Evolutionary conservation across 805 yeast genomes (phyloP), one percentile per base, ranked within the genome.

Genomic region (Kregervanrija fluxuum): DNA sequence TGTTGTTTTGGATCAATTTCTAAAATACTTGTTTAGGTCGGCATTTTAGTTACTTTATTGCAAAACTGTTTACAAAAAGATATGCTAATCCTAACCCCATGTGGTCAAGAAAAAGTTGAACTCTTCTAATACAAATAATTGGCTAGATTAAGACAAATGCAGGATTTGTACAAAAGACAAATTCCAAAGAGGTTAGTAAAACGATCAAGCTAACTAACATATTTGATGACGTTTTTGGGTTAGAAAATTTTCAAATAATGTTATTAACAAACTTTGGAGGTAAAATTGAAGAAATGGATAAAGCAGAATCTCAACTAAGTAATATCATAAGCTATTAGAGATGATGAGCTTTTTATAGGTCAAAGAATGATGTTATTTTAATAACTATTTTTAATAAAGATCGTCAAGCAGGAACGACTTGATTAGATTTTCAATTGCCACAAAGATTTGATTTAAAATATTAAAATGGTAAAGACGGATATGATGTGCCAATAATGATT

Each of bases 271-370:
- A 80, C 47, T 89, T 66, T 57, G 81, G 90, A 41, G 99, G 99
- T 1, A 79, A 79, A 11, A 49, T 80, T 0, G 71, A 69, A 28
- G 82, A 85, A 11, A 93, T 99, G 99, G 69, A 85, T 48, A 64
- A 63, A 15, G 99, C 99, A 1, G 99, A 93, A 60, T 35, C 52
- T 6, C 79, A 79, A 43, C 69, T 93, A 47, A 73, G 73, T 30
- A 55, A 61, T n/a, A n/a, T n/a, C n/a, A n/a, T n/a, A n/a, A n/a
- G n/a, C n/a, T n/a, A n/a, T n/a, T n/a, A n/a, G 95, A 12, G 99
- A 93, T 62, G 99, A n/a, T n/a, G 99, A 32, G 99, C 93, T 1
- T 84, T 84, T 57, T 93, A 93, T 66, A 99, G 99, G 0, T 98
- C 99, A 30, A 91, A 91, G 59, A 88, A 93, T 49, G 99, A 93